Conservation (phyloP, 345 rosid genomes). For the Eucalyptus erythrocorys region DNA sequence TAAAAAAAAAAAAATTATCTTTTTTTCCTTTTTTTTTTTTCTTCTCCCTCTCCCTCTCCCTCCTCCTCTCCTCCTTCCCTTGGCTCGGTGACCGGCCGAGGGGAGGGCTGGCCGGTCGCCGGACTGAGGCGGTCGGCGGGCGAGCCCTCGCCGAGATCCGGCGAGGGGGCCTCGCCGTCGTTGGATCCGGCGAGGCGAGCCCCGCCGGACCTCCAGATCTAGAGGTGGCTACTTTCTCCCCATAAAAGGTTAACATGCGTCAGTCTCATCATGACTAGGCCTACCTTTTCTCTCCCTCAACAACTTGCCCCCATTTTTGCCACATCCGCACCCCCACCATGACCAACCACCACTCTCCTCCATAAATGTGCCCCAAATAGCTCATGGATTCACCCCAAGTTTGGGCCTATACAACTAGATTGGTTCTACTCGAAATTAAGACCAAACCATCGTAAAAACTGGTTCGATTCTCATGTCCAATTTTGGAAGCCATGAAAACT, state of each 20-base stretch:
- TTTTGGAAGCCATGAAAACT: neutral
- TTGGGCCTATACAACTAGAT: neutral
- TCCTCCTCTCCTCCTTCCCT: no score
- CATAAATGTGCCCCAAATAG: neutral
- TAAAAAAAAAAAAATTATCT: no score
- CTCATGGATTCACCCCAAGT: neutral
- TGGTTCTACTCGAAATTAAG: neutral
- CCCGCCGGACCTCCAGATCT: no score
- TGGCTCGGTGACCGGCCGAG: no score
- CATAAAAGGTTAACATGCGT: neutral
- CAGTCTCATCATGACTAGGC: neutral
- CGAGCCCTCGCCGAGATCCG: no score
- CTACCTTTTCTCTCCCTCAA: neutral
- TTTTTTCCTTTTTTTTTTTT: no score
- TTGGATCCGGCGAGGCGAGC: no score
- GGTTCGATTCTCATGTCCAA: fast-evolving
- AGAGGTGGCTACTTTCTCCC: no score
- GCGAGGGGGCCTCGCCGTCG: no score
- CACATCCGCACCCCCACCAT: neutral
- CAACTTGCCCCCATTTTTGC: neutral
- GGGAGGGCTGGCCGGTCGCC: no score
- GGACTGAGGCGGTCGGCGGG: no score
- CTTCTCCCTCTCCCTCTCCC: no score
- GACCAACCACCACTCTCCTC: neutral
- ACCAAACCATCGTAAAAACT: neutral